Conservation (phyloP, 345 rosid species). For the Erodium maritimum region DNA sequence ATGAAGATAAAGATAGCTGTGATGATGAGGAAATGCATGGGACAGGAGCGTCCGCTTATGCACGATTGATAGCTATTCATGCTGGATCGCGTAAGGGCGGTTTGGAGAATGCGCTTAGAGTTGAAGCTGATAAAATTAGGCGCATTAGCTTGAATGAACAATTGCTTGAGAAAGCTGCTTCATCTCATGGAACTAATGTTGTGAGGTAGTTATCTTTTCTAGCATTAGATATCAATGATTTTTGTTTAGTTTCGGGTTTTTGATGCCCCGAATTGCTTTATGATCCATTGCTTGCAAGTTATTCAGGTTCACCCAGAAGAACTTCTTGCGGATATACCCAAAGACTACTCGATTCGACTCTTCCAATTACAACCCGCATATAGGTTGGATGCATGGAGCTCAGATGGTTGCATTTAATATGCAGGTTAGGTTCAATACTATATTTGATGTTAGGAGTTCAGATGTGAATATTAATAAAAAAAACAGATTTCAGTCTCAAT, state of each 20-base stretch:
- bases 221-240: not conserved
- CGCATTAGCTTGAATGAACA: constrained; percentile 62
- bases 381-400: constrained; percentile 78
- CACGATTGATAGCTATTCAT: constrained; percentile 42
- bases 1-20: constrained; percentile 17
- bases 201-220: constrained; percentile 26
- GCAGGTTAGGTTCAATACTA: constrained; percentile 50
- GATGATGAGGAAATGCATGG: constrained; percentile 16
- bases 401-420: constrained; percentile 87
- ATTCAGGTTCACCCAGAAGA: constrained; percentile 58
- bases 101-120: constrained; percentile 30
- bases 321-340: constrained; percentile 62
- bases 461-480: not conserved
- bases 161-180: constrained; percentile 43
- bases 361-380: constrained; percentile 59
- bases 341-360: constrained; percentile 52
- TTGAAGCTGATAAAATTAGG: constrained; percentile 37
- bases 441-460: too few relatives aligned
- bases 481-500: too few relatives aligned
- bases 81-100: constrained; percentile 48
- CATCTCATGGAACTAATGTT: constrained; percentile 38
- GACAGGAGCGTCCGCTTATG: constrained; percentile 27
- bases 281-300: constrained; percentile 5
- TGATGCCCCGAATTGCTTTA: not conserved
- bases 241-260: not conserved